Base-by-base conservation (phyloP, 257 asterid genomes). In the Capsicum baccatum region DNA sequence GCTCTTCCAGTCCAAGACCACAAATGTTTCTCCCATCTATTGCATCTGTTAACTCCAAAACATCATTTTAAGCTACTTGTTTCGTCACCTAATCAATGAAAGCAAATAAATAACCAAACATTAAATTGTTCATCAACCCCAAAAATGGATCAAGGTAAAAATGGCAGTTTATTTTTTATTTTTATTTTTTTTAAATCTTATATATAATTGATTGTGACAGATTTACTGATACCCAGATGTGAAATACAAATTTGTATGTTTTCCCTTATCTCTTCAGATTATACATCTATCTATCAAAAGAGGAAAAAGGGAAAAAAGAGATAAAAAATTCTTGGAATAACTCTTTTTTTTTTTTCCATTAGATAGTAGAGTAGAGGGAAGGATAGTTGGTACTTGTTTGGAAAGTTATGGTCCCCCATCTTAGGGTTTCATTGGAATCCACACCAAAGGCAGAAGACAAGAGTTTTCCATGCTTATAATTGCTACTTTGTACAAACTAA, bases 331-430 rank as follows among this genome's bases (percentile, higher is more conserved):
- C 80, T 88, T 69, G 33, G 14, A 58, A 2, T 58, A 58, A 16
- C 44, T 39, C 44, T 39, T 6, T 26, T 26, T 26, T 26, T 1
- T 17, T 6, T 58, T 16, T 16, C 21, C 63, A 26, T 68, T 8
- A 42, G 44, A 39, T 39, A 39, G 44, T 39, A 39, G 50, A 35
- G 21, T 35, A 67, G 21, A 81, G 66, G 80, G 83, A 86, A 67
- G 85, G 81, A 85, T 85, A 66, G 88, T 82, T 81, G 44, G 79
- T 58, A 54, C 26, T 57, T 54, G 82, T 42, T 78, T 13, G 56
- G 66, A 78, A 76, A n/a, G 74, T 9, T 37, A 84, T 84, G 95
- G 94, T 89, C 93, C 91, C 90, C 91, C 85, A 71, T 79, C 80
- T 80, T 78, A 85, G 88, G 88, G 83, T 85, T 90, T 88, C 83